Base-by-base conservation (phyloP, 164 flowering plant species). In the Magnolia officinalis region DNA sequence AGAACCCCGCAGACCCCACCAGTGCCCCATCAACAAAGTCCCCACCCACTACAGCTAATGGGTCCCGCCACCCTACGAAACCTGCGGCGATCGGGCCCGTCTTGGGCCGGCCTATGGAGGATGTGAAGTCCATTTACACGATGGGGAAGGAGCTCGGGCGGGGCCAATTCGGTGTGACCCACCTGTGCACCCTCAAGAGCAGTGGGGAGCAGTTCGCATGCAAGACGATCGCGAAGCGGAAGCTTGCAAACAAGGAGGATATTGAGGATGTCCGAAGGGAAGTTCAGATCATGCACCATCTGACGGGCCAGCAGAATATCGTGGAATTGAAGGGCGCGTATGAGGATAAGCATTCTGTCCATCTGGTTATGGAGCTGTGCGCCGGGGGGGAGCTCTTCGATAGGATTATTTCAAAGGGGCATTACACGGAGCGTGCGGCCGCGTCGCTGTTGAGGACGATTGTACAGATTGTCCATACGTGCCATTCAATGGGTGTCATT, bases 321-420 rank as follows among this genome's bases (percentile, higher is more conserved):
- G 97, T 92, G 19, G 92, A 89, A 72, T 87, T 92, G 70, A 90
- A 88, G 74, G 97, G 97, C 2, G 90, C 92, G 7, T 92, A 82
- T 63, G 97, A 90, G 82, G 97, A 90, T 75, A 87, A 86, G 82
- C 89, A 84, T 10, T 86, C 88, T 8, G 97, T 92, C 19, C 89
- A 91, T 82, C 67, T 92, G 85, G 91, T 91, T 4, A 92, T 92
- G 97, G 96, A 91, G 83, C 74, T 91, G 75, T 91, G 94, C n/a
- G 90, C 90, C 0, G 94, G 94, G 13, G 96, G 97, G 8, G 95
- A 92, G 83, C 87, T 92, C 19, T 84, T 84, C 63, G 86, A 84
- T 63, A 75, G 83, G 70, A 84, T 84, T 45, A 81, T 82, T 63
- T 77, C 81, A 65, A 77, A 73, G 74, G 86, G 84, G 6, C 86